Conservation (phyloP, 2,329 filamentous ascomycete species). For the Tolypocladium tundrense region DNA sequence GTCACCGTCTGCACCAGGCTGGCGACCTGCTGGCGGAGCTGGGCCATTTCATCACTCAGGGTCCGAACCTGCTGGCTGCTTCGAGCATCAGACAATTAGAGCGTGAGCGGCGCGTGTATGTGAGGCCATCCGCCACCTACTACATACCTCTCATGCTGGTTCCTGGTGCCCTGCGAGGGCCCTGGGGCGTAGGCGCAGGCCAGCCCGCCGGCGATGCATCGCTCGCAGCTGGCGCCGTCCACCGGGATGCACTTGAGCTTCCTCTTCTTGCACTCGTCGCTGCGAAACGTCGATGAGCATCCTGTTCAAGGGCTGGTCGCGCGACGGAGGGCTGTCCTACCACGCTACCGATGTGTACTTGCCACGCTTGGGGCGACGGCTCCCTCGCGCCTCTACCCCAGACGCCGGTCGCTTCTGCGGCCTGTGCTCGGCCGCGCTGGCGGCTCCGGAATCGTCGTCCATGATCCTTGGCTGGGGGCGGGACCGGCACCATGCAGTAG, state of each 20-base stretch:
- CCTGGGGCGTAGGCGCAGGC: conserved; percentile 15
- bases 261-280: conserved; percentile 28
- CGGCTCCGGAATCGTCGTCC: conserved; percentile 1
- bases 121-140: not conserved
- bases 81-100: not conserved
- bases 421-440: not conserved
- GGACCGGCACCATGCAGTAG: not conserved
- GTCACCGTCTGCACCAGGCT: conserved; percentile 15
- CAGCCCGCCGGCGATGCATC: conserved; percentile 17
- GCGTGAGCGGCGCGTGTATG: not conserved
- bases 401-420: conserved; percentile 4
- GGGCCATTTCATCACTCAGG: conserved; percentile 16
- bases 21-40: conserved; percentile 19
- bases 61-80: conserved; percentile 8
- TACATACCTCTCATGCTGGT: conserved; percentile 12
- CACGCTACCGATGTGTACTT: conserved; percentile 28
- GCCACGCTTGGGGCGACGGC: conserved; percentile 17
- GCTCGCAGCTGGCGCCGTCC: conserved; percentile 15
- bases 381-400: not conserved
- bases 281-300: conserved; percentile 7
- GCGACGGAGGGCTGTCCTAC: conserved; percentile 10
- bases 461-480: not conserved
- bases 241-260: conserved; percentile 28
- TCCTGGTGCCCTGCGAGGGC: conserved; percentile 9
- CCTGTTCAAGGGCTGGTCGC: not conserved